phyloP scores from a whole-genome alignment of 345 rosid species.

The Isatis tinctoria region DNA sequence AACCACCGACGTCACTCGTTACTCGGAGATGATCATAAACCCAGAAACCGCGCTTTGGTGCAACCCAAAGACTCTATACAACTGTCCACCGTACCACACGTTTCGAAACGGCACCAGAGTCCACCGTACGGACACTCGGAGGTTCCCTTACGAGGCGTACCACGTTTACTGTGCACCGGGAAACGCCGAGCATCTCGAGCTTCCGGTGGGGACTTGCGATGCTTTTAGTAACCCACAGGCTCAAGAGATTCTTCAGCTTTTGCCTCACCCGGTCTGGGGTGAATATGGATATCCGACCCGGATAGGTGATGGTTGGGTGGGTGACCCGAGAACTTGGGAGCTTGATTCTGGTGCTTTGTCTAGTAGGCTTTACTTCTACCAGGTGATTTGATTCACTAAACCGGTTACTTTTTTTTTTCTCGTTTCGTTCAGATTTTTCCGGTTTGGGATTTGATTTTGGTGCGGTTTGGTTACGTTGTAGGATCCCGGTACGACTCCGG shows the following conservation, averaged over 20 bases:
- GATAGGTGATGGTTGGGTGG: slow-evolving; percentile 65
- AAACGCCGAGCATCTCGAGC: slow-evolving; percentile 44
- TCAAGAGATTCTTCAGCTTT: slow-evolving; percentile 65
- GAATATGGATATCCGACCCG: slow-evolving; percentile 63
- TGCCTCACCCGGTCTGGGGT: slow-evolving; percentile 73
- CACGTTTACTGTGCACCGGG: slow-evolving; percentile 74
- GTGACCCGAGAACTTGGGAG: slow-evolving; percentile 65
- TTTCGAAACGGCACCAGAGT: slow-evolving; percentile 44
- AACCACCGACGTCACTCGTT: slow-evolving; percentile 67
- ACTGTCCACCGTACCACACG: slow-evolving; percentile 63
- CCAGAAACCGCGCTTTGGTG: slow-evolving; percentile 50
- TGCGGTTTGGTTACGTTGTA: slow-evolving; percentile 16
- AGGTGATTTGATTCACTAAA: slow-evolving; percentile 34
- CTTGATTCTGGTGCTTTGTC: slow-evolving; percentile 67
- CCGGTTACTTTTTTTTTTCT: not conserved
- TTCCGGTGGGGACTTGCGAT: slow-evolving; percentile 51
- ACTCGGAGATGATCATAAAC: slow-evolving; percentile 74
- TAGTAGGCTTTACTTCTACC: slow-evolving; percentile 67
- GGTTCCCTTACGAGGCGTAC: slow-evolving; percentile 60
- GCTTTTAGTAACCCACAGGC: slow-evolving; percentile 74
- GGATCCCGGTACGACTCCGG: slow-evolving; percentile 62
- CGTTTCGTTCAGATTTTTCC: not conserved
- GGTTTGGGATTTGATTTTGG: not conserved
- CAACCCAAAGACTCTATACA: slow-evolving; percentile 33
- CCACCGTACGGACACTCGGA: slow-evolving; percentile 40